Evolutionary conservation across 257 asterid genomes (phyloP).

Genomic region (Ligustrum vulgare): DNA sequence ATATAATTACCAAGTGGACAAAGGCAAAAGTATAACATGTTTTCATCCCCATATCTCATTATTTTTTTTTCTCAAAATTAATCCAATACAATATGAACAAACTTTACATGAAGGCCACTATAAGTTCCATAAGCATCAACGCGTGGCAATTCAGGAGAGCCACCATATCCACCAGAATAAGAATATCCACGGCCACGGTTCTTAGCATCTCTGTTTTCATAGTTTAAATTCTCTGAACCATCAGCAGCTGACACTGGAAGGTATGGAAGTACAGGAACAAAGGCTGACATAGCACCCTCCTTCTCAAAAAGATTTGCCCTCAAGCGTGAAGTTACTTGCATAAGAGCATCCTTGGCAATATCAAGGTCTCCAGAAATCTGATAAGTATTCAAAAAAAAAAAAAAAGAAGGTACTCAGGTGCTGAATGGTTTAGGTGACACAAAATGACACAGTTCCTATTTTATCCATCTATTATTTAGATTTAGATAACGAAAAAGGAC

Average conservation of each 20-base stretch:
- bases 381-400: background rate
- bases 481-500: background rate
- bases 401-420: background rate
- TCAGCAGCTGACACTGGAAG: conserved; percentile 73
- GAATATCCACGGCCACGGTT: conserved; percentile 74
- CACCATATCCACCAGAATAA: conserved; percentile 69
- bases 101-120: conserved; percentile 59
- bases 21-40: conserved; percentile 5
- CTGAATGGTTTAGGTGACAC: background rate
- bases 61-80: background rate
- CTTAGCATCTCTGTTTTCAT: conserved; percentile 70
- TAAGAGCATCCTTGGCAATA: conserved; percentile 77
- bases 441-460: background rate
- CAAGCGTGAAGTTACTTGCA: conserved; percentile 87
- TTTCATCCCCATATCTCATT: background rate
- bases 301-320: conserved; percentile 88
- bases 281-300: conserved; percentile 76
- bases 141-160: conserved; percentile 56
- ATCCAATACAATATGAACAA: background rate
- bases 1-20: conserved; percentile 6
- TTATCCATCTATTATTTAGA: background rate
- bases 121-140: conserved; percentile 66
- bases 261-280: conserved; percentile 79
- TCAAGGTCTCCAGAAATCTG: conserved; percentile 95
- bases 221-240: conserved; percentile 56